Conservation (phyloP, 2,329 filamentous ascomycete genomes). For the Colletotrichum sp. region DNA sequence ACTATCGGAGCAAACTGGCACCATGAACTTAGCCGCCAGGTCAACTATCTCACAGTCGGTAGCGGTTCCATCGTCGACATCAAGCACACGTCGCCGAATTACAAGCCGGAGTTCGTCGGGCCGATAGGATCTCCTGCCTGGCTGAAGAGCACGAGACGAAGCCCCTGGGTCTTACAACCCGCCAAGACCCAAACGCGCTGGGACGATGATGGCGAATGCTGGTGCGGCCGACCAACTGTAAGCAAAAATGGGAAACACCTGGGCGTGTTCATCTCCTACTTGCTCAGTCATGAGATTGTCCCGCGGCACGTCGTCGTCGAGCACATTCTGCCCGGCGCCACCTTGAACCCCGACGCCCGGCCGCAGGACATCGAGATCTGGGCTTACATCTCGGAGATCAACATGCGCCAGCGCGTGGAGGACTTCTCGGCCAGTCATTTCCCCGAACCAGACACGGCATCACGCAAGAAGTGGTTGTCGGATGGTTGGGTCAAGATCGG, state of each 20-base stretch:
- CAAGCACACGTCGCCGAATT: slow-evolving; percentile 64
- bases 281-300: slow-evolving; percentile 62
- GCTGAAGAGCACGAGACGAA: slow-evolving; percentile 10
- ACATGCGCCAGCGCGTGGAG: slow-evolving; percentile 41
- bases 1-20: slow-evolving; percentile 51
- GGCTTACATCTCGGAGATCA: slow-evolving; percentile 58
- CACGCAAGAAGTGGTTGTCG: slow-evolving; percentile 22
- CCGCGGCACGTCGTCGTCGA: slow-evolving; percentile 76
- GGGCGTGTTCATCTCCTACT: slow-evolving; percentile 69
- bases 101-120: slow-evolving; percentile 37
- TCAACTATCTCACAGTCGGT: slow-evolving; percentile 77
- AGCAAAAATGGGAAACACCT: slow-evolving; percentile 48
- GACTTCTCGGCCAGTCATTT: slow-evolving; percentile 50
- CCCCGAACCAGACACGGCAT: slow-evolving; percentile 29
- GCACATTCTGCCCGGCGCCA: slow-evolving; percentile 68
- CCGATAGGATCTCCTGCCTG: slow-evolving; percentile 10
- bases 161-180: slow-evolving; percentile 36
- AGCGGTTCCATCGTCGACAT: slow-evolving; percentile 71
- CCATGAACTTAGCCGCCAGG: slow-evolving; percentile 51
- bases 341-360: slow-evolving; percentile 64
- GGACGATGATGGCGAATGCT: slow-evolving; percentile 85
- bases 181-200: slow-evolving; percentile 69
- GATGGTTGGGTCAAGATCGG: slow-evolving; percentile 62
- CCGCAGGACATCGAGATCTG: slow-evolving; percentile 76
- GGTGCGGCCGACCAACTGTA: slow-evolving; percentile 68